Conservation (phyloP, 805 yeast genomes). For the Candida adriatica region DNA sequence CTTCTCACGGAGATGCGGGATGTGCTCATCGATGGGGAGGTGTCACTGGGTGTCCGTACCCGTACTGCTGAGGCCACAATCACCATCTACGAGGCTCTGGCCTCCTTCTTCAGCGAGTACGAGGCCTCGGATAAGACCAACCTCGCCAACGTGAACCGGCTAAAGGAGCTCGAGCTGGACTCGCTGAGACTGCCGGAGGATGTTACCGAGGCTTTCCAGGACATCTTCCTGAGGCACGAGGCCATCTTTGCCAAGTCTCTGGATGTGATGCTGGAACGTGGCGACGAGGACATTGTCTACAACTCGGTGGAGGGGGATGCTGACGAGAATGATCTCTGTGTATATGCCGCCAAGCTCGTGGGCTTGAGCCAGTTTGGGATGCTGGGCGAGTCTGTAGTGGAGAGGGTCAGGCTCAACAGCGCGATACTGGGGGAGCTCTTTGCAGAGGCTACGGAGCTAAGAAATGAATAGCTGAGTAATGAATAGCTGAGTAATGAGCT, state of each 20-base stretch:
- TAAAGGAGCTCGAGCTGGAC: conserved; percentile 16
- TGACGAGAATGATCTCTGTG: neutral
- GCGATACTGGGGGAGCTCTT: neutral
- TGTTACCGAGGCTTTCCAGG: conserved; percentile 28
- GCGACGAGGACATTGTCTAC: conserved; percentile 43
- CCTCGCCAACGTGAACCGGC: conserved; percentile 15
- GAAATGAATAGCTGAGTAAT: too few species aligned
- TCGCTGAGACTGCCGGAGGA: conserved; percentile 24
- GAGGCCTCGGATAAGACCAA: conserved; percentile 28
- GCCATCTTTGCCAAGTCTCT: conserved; percentile 32
- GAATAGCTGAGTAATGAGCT: too few species aligned
- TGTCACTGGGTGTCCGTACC: conserved; percentile 15
- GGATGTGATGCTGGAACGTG: conserved; percentile 39
- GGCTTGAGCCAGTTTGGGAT: neutral
- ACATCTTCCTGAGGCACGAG: conserved; percentile 45
- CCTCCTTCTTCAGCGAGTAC: conserved; percentile 28
- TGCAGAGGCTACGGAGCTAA: too few species aligned
- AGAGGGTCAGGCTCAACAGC: neutral
- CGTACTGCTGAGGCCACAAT: conserved; percentile 20
- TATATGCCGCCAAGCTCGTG: neutral
- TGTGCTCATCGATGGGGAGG: conserved; percentile 4
- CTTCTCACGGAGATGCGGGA: conserved; percentile 9
- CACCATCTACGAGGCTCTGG: conserved; percentile 18
- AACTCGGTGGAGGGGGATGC: conserved; percentile 14
- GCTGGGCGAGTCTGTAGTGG: neutral